Evolutionary conservation across 441 rosid genomes (phyloP).

Genomic region (Bocquillonia castaneifolia): DNA sequence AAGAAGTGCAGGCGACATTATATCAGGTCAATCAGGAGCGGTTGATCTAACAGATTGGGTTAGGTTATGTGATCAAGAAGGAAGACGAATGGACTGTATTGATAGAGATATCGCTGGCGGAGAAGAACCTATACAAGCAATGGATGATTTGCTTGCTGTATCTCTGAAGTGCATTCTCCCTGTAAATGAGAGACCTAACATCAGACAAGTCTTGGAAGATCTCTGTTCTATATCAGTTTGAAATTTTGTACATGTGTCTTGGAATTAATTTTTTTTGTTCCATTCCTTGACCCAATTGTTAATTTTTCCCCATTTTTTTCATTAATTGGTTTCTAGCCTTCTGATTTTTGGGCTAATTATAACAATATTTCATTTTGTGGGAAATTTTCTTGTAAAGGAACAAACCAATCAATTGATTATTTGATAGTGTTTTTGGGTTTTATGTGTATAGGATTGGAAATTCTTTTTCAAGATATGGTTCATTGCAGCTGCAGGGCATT

Average conservation of each 20-base stretch:
- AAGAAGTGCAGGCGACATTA: conserved; percentile 88
- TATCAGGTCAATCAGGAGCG: conserved; percentile 90
- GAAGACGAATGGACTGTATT: conserved; percentile 84
- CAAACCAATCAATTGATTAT: conserved; percentile 50
- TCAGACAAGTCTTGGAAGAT: conserved; percentile 74
- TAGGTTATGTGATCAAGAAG: conserved; percentile 71
- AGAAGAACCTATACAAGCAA: conserved; percentile 72
- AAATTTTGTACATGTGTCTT: conserved; percentile 72
- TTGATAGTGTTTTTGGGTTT: conserved; percentile 44
- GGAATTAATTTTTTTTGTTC: conserved; percentile 49
- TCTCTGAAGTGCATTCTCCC: conserved; percentile 84
- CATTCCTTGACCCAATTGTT: conserved; percentile 46
- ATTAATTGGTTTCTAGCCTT: conserved; percentile 49
- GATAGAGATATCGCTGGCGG: conserved; percentile 83
- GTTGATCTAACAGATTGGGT: conserved; percentile 95
- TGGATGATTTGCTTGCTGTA: conserved; percentile 79
- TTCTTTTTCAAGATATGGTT: no score
- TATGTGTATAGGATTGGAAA: conserved; percentile 25
- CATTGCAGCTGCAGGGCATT: neutral
- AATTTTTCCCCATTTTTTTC: conserved; percentile 22
- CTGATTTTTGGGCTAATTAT: conserved; percentile 42
- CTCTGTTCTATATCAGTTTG: conserved; percentile 62
- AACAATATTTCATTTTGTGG: conserved; percentile 20
- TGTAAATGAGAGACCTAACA: conserved; percentile 85
- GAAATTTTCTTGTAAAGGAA: conserved; percentile 51